Conservation (phyloP, 1,284 basidiomycete species). For the Fomitopsis schrenkii region DNA sequence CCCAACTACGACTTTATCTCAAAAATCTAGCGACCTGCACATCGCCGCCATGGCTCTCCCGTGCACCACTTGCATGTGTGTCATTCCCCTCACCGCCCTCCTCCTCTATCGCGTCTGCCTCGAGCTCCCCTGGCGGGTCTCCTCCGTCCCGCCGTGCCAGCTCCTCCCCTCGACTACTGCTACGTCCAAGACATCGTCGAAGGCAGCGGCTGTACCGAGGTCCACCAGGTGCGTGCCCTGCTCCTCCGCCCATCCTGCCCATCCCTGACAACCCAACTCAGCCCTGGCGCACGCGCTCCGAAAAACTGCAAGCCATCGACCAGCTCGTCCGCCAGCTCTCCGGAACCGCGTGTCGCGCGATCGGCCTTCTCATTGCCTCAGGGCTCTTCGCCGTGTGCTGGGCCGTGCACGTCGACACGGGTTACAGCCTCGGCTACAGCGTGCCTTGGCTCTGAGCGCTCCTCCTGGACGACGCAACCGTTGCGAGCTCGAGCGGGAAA, state of each 20-base stretch:
- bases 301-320: slow-evolving; percentile 25
- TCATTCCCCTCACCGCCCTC: slow-evolving; percentile 24
- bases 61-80: slow-evolving; percentile 22
- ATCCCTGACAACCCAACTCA: neutral
- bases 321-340: slow-evolving; percentile 23
- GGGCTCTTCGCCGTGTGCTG: slow-evolving; percentile 25
- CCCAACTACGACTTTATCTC: slow-evolving; percentile 1
- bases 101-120: slow-evolving; percentile 23
- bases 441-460: slow-evolving; percentile 31
- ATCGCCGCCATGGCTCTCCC: slow-evolving; percentile 30
- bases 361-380: slow-evolving; percentile 19
- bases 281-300: slow-evolving; percentile 30
- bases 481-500: slow-evolving; percentile 19
- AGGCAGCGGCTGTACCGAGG: slow-evolving; percentile 29
- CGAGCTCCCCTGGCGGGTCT: slow-evolving; percentile 26
- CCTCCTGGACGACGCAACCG: slow-evolving; percentile 13
- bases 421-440: slow-evolving; percentile 28
- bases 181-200: slow-evolving; percentile 31
- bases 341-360: slow-evolving; percentile 21
- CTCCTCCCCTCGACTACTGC: slow-evolving; percentile 28
- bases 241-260: no score
- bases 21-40: slow-evolving; percentile 22
- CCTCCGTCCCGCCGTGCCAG: slow-evolving; percentile 26
- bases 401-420: slow-evolving; percentile 24
- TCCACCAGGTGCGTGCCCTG: slow-evolving; percentile 17